Percentiles rank a stretch among this genome's conserved stretches.
Conservation (phyloP, 352 stramenopile genomes). For the Pythium aquatile region DNA sequence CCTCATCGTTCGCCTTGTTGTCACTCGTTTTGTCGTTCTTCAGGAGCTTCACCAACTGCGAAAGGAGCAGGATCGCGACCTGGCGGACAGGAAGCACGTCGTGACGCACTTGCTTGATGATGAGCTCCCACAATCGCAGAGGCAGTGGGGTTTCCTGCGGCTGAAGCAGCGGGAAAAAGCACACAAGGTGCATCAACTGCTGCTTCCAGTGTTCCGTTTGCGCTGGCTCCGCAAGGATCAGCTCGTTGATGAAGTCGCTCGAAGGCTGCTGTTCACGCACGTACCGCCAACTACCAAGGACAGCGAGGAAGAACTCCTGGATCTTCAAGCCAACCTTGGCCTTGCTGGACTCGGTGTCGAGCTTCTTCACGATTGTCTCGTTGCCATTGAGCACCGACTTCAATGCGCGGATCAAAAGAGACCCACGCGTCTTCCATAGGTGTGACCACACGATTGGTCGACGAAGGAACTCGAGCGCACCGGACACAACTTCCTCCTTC, state of each 20-base stretch:
- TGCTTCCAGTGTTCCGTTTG: constrained; percentile 69
- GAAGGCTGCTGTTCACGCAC: constrained; percentile 25
- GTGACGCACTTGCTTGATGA: constrained; percentile 48
- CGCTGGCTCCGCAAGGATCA: constrained; percentile 42
- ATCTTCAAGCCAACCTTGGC: constrained; percentile 53
- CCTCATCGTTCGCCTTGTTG: background rate
- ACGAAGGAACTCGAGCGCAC: constrained; percentile 40
- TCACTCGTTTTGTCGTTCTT: constrained; percentile 26
- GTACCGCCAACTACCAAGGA: constrained; percentile 58
- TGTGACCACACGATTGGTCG: constrained; percentile 37
- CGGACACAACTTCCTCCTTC: constrained; percentile 43
- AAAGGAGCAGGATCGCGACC: constrained; percentile 48
- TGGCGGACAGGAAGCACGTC: constrained; percentile 70
- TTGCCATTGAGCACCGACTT: constrained; percentile 50
- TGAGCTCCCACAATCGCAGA: constrained; percentile 44
- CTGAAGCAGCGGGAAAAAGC: constrained; percentile 64
- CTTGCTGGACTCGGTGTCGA: constrained; percentile 58
- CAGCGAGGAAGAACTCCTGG: constrained; percentile 48
- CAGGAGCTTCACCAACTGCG: constrained; percentile 48
- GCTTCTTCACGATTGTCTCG: constrained; percentile 42
- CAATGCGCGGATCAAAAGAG: constrained; percentile 41
- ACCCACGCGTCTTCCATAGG: constrained; percentile 47
- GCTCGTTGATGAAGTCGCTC: constrained; percentile 28
- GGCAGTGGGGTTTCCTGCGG: constrained; percentile 39
- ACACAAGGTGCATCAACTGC: constrained; percentile 71